Evolutionary conservation across 2,329 filamentous ascomycete species (phyloP).

Genomic region (Parasarocladium wereldwijsianum): DNA sequence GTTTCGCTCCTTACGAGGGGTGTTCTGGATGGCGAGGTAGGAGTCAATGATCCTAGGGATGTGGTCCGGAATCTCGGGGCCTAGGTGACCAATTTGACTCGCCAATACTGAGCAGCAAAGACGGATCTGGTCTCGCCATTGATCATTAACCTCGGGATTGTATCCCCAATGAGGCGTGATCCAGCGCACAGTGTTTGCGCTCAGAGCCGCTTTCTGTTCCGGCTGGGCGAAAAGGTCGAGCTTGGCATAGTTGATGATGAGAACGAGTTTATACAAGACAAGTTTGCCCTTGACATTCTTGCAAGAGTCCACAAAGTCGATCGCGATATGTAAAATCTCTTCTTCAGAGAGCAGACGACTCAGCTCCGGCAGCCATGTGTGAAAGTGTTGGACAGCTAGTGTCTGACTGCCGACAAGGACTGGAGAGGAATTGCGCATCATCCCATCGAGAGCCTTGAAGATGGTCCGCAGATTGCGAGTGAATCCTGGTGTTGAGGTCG

Average conservation of each 20-base stretch:
- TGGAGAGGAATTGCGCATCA: conserved; percentile 80
- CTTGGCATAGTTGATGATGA: conserved; percentile 83
- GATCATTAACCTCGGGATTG: conserved; percentile 55
- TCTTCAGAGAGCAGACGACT: conserved; percentile 59
- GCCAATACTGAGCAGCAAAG: conserved; percentile 87
- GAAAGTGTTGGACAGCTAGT: conserved; percentile 87
- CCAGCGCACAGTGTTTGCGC: conserved; percentile 77
- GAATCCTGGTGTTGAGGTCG: conserved; percentile 56
- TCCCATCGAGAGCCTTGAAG: conserved; percentile 74
- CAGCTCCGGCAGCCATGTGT: conserved; percentile 92
- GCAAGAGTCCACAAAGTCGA: conserved; percentile 89
- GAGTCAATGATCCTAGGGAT: conserved; percentile 85
- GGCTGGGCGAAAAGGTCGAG: conserved; percentile 68
- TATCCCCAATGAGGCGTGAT: conserved; percentile 87
- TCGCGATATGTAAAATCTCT: conserved; percentile 81
- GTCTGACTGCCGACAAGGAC: conserved; percentile 90
- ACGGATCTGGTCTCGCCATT: conserved; percentile 86
- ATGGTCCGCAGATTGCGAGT: conserved; percentile 71
- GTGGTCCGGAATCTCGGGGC: conserved; percentile 73
- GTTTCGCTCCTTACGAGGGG: conserved; percentile 37
- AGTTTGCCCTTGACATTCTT: conserved; percentile 78
- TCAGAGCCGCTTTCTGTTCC: conserved; percentile 58
- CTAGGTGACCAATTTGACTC: conserved; percentile 65
- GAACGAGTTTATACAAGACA: conserved; percentile 76
- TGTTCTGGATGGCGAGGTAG: conserved; percentile 59